Evolutionary conservation across 2,329 filamentous ascomycete species (phyloP).

Genomic region (Colletotrichum neosansevieriae): DNA sequence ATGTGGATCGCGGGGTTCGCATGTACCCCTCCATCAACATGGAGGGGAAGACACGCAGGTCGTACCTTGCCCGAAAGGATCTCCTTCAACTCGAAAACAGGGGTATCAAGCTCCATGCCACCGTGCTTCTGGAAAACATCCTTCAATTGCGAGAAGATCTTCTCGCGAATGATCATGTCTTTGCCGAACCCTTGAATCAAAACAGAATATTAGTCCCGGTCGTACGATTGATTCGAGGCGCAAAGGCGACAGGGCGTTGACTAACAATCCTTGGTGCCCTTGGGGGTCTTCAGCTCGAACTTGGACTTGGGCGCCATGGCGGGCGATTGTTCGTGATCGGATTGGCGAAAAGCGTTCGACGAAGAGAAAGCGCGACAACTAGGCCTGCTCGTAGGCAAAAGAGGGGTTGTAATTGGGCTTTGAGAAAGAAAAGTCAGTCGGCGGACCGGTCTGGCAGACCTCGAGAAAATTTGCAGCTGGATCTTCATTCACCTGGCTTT

Average conservation of each 20-base stretch:
- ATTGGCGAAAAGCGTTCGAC: slow-evolving; percentile 7
- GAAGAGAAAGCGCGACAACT: slow-evolving; percentile 32
- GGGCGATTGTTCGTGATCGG: slow-evolving; percentile 28
- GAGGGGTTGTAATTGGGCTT: slow-evolving; percentile 37
- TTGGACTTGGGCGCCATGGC: slow-evolving; percentile 58
- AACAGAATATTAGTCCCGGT: slow-evolving; percentile 32
- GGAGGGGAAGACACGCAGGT: slow-evolving; percentile 20
- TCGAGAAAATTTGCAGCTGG: slow-evolving; percentile 39
- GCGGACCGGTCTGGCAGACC: slow-evolving; percentile 40
- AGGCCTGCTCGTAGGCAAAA: slow-evolving; percentile 24
- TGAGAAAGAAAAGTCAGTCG: slow-evolving; percentile 40
- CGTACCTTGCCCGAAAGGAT: slow-evolving; percentile 81
- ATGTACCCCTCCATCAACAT: slow-evolving; percentile 6
- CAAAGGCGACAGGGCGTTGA: slow-evolving; percentile 39
- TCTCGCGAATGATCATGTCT: slow-evolving; percentile 84
- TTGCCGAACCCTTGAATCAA: slow-evolving; percentile 70
- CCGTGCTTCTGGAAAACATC: slow-evolving; percentile 87
- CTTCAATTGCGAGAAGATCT: slow-evolving; percentile 81
- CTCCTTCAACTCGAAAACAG: slow-evolving; percentile 87
- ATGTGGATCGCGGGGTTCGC: slow-evolving; percentile 35
- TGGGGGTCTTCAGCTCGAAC: slow-evolving; percentile 86
- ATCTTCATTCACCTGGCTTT: slow-evolving; percentile 41
- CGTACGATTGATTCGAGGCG: slow-evolving; percentile 25
- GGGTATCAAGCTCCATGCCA: slow-evolving; percentile 82
- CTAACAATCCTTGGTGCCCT: slow-evolving; percentile 88